Conservation (phyloP, 2,329 filamentous ascomycete species). For the Aspergillus udagawae region DNA sequence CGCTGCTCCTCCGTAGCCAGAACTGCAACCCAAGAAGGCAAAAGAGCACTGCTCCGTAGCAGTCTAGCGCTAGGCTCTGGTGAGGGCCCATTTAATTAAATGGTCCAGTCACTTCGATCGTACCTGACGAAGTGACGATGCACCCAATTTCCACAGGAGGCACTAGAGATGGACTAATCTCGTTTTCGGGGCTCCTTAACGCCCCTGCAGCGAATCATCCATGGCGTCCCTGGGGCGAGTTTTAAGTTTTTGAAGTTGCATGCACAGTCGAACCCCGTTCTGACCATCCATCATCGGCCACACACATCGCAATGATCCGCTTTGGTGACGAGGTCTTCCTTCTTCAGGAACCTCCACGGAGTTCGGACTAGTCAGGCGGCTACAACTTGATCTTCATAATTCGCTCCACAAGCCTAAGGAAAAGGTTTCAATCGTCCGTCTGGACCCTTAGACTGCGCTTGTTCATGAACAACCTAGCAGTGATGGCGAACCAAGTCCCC, state of each 20-base stretch:
- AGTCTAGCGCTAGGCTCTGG: neutral
- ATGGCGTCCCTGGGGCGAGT: neutral
- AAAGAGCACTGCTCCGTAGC: too few relatives aligned
- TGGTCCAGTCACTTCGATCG: neutral
- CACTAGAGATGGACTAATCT: neutral
- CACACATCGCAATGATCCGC: neutral
- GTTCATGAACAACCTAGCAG: neutral
- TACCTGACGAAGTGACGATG: neutral
- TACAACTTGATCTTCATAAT: neutral
- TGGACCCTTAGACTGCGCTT: neutral
- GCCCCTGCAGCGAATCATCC: neutral
- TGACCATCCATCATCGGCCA: neutral
- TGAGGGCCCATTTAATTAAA: neutral
- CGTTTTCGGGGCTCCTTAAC: neutral
- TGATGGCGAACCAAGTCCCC: too few relatives aligned
- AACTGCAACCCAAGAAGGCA: neutral
- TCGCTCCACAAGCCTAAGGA: neutral
- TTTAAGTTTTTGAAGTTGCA: neutral
- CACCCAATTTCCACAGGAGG: neutral
- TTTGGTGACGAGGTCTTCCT: neutral
- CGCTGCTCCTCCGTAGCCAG: neutral
- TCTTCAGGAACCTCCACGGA: neutral
- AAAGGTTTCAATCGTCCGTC: neutral
- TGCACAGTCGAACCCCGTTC: neutral
- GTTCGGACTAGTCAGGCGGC: neutral